Evolutionary conservation across 345 rosid species (phyloP).

Genomic region (Balakata baccata): DNA sequence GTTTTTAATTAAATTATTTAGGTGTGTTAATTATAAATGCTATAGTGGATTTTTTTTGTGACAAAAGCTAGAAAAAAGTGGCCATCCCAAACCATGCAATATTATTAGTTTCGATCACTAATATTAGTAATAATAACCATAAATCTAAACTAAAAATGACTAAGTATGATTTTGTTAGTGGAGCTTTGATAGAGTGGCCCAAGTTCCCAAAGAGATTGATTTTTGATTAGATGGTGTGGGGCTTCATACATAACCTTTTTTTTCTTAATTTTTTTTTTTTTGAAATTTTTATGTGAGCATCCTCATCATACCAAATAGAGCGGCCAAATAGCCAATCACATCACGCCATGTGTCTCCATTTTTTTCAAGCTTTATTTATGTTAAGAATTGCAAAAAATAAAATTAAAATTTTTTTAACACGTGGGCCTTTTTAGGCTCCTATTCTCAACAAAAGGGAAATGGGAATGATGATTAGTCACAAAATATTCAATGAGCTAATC

Average conservation of each 20-base stretch:
- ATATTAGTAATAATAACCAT: not conserved
- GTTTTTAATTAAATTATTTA: too few relatives aligned
- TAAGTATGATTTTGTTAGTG: slow-evolving; percentile 32
- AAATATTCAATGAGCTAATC: slow-evolving; percentile 45
- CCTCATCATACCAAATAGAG: slow-evolving; percentile 42
- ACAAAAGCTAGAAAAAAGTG: not conserved
- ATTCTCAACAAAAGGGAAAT: slow-evolving; percentile 27
- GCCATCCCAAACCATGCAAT: slow-evolving; percentile 17
- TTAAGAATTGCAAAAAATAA: not conserved
- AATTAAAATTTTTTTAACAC: slow-evolving; percentile 21
- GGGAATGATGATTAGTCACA: slow-evolving; percentile 40
- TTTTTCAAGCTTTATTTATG: not conserved
- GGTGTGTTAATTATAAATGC: too few relatives aligned
- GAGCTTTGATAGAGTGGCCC: slow-evolving; percentile 60
- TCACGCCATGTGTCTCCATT: slow-evolving; percentile 40
- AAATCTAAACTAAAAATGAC: slow-evolving; percentile 6
- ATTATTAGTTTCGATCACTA: not conserved
- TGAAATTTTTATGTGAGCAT: slow-evolving; percentile 36
- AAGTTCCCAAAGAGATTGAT: slow-evolving; percentile 92
- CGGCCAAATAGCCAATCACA: slow-evolving; percentile 34
- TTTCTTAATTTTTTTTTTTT: not conserved
- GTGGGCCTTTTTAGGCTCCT: slow-evolving; percentile 40
- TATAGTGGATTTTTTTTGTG: too few relatives aligned
- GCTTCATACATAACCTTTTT: slow-evolving; percentile 28
- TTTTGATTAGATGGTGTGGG: slow-evolving; percentile 46